Base-by-base conservation (phyloP, 169 alveolate genomes). In the Eimeria necatrix region DNA sequence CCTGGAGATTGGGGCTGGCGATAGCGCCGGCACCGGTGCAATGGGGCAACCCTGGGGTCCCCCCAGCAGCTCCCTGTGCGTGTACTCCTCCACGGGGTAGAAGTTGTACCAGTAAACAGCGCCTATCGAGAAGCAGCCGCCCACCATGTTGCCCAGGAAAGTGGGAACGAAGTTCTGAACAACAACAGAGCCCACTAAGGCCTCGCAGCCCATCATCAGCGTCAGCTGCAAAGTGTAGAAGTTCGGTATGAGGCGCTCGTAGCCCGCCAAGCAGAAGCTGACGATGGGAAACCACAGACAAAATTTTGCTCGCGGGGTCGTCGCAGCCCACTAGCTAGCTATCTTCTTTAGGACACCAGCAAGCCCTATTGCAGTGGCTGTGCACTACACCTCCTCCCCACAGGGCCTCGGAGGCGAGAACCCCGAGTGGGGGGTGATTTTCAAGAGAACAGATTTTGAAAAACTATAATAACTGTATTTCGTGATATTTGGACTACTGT, bases 261-360 rank as follows among this genome's bases (percentile, higher is more conserved):
- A 91, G 52, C 95, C 95, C 16, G 83, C 91, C 59, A 91, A 59
- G 59, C 89, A 74, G 56, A 74, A 91, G 12, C 84, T 24, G 4
- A 76, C 95, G 10, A 91, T 91, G 0, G 95, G 95, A n/a, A 91
- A 91, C 95, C 95, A 91, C 53, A 91, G 85, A 61, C 52, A 91
- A 49, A 41, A 76, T 73, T 51, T 91, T 91, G 60, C 95, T 83
- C 8, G 95, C 95, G 48, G 70, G 81, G 16, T 91, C 84, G 12
- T 91, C 91, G 56, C 90, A 74, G 14, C 89, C 91, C 3, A 32
- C 59, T 5, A 91, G n/a, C n/a, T n/a, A n/a, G n/a, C n/a, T n/a
- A n/a, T n/a, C n/a, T n/a, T n/a, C n/a, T n/a, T n/a, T n/a, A n/a
- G n/a, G n/a, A n/a, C n/a, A n/a, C n/a, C n/a, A n/a, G n/a, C n/a